Percentiles rank a stretch among this genome's conserved stretches.
phyloP scores from a whole-genome alignment of 2,329 filamentous ascomycete genomes.

The Claviceps sp. region DNA sequence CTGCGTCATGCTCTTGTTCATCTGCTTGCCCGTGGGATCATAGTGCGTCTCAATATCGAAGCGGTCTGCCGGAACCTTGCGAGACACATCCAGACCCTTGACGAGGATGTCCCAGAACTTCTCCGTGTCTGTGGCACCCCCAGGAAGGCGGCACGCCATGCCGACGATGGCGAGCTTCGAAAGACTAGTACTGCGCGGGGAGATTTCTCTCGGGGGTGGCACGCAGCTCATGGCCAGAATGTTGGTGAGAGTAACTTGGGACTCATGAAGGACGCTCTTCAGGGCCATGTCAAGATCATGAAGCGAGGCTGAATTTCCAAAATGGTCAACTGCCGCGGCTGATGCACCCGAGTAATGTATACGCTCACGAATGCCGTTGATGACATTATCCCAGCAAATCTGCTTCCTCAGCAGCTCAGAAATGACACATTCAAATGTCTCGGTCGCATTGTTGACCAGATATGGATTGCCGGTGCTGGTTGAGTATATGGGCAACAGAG shows the following conservation, averaged over 20 bases:
- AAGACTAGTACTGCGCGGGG: conserved; percentile 2
- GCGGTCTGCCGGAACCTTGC: conserved; percentile 44
- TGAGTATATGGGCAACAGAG: conserved; percentile 2
- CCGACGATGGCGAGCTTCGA: conserved; percentile 73
- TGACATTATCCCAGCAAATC: conserved; percentile 7
- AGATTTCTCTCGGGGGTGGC: neutral
- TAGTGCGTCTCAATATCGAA: conserved; percentile 53
- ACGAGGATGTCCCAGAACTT: conserved; percentile 9
- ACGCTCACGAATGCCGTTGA: conserved; percentile 1
- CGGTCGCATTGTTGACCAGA: conserved; percentile 1
- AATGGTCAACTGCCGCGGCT: neutral
- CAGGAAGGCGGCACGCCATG: conserved; percentile 30
- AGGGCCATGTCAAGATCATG: conserved; percentile 2
- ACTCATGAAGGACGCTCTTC: neutral
- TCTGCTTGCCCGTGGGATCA: conserved; percentile 50
- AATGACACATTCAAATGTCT: conserved; percentile 5
- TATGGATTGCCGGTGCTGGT: conserved; percentile 7
- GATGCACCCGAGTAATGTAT: neutral
- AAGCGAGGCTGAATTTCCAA: conserved; percentile 1
- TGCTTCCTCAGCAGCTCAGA: conserved; percentile 7
- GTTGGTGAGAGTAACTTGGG: neutral
- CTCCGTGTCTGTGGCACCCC: conserved; percentile 24
- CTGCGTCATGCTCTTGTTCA: conserved; percentile 53
- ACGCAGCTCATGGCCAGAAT: neutral
- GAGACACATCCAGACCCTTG: conserved; percentile 44